Evolutionary conservation across 148 eudicot species (phyloP).

Genomic region (Silene conica): DNA sequence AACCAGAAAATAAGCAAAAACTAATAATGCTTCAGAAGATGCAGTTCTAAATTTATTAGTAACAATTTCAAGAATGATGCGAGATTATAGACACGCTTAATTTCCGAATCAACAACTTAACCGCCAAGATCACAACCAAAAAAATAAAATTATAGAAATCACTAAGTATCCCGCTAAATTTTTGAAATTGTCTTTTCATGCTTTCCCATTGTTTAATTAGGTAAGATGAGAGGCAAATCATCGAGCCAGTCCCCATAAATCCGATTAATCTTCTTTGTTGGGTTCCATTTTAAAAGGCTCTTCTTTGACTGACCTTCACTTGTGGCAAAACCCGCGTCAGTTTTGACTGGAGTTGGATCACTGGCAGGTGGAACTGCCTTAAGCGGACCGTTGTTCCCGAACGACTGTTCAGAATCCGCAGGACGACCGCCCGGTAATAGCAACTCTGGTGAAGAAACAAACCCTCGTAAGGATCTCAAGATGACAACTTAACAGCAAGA

Average conservation of each 20-base stretch:
- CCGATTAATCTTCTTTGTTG: constrained; percentile 52
- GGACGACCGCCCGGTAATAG: constrained; percentile 33
- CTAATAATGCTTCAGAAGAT: not conserved
- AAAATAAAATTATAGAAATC: not conserved
- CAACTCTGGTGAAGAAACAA: constrained; percentile 44
- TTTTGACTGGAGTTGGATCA: constrained; percentile 28
- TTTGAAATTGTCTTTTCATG: not conserved
- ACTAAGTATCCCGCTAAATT: not conserved
- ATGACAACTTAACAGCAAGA: not conserved
- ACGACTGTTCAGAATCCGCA: constrained; percentile 37
- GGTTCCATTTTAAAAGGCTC: constrained; percentile 51
- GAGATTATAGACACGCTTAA: constrained; percentile 9
- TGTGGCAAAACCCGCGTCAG: constrained; percentile 22
- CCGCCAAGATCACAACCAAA: not conserved
- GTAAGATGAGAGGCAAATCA: constrained; percentile 44
- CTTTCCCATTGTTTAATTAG: constrained; percentile 27
- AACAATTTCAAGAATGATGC: not conserved
- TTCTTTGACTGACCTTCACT: constrained; percentile 39
- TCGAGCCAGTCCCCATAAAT: constrained; percentile 88
- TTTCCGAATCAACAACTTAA: not conserved
- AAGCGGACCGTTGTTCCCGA: constrained; percentile 9
- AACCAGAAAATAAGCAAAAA: not conserved
- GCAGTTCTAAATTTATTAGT: not conserved
- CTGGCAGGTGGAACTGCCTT: constrained; percentile 31
- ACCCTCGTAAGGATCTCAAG: constrained; percentile 2